Evolutionary conservation across 2,329 filamentous ascomycete genomes (phyloP).

Genomic region (Xylariaceae sp.): DNA sequence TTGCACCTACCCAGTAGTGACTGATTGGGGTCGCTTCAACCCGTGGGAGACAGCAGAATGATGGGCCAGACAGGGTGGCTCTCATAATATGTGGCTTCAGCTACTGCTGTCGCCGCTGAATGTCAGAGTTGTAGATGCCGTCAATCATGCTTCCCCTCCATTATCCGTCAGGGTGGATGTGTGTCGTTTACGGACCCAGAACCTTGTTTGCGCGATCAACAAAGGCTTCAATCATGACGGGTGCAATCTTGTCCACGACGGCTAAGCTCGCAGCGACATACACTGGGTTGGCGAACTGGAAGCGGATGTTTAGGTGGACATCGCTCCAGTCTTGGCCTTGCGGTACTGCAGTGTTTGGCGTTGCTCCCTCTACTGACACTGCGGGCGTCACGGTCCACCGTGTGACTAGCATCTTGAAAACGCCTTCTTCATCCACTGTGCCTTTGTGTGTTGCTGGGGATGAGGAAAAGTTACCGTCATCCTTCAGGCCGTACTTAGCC

Average conservation of each 20-base stretch:
- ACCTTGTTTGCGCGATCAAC: conserved; percentile 70
- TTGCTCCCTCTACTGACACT: conserved; percentile 33
- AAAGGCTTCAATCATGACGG: conserved; percentile 89
- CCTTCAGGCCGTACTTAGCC: conserved; percentile 22
- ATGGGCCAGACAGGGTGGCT: too few species aligned
- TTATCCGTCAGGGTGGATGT: too few species aligned
- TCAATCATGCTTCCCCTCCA: too few species aligned
- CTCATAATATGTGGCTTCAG: too few species aligned
- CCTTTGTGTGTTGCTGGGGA: not conserved
- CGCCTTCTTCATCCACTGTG: conserved; percentile 19
- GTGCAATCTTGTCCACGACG: conserved; percentile 78
- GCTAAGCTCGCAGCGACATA: conserved; percentile 78
- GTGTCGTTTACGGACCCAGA: conserved; percentile 29
- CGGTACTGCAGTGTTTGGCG: too few species aligned
- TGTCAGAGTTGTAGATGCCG: too few species aligned
- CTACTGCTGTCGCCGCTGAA: too few species aligned
- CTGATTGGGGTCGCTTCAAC: too few species aligned
- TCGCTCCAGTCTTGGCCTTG: conserved; percentile 57
- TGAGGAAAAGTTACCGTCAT: conserved; percentile 13
- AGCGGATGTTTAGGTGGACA: conserved; percentile 72
- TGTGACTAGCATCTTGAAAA: conserved; percentile 67
- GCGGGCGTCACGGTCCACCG: conserved; percentile 61
- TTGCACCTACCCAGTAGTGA: too few species aligned
- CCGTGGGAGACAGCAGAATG: too few species aligned
- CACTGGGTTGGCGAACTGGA: conserved; percentile 83